Evolutionary conservation across 2,329 filamentous ascomycete genomes (phyloP).

Genomic region (Cryphonectria parasitica): DNA sequence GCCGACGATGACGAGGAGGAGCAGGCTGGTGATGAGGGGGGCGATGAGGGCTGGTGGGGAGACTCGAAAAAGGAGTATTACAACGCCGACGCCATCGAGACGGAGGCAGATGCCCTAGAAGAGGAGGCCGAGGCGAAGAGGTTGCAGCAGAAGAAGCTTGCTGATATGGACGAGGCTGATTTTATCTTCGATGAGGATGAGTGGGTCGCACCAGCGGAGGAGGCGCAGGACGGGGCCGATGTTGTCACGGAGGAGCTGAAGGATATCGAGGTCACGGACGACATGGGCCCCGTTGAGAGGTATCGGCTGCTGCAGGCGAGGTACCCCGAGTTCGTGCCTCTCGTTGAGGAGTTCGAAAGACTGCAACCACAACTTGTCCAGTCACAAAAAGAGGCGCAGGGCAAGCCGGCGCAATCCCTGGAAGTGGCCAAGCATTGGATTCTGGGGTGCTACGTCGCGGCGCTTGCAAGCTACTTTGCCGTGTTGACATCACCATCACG

Average conservation of each 20-base stretch:
- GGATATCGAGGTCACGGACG: conserved; percentile 77
- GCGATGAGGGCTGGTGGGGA: conserved; percentile 78
- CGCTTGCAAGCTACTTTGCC: conserved; percentile 92
- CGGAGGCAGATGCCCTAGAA: conserved; percentile 73
- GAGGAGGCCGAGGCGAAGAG: conserved; percentile 90
- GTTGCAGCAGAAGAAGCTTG: conserved; percentile 87
- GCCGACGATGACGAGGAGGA: conserved; percentile 65
- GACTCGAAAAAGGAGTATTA: conserved; percentile 90
- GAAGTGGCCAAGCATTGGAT: conserved; percentile 76
- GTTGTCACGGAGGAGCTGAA: conserved; percentile 87
- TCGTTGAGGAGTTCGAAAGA: conserved; percentile 78
- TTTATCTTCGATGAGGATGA: conserved; percentile 92
- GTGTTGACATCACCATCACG: conserved; percentile 81
- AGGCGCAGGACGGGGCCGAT: conserved; percentile 55
- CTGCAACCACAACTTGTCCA: conserved; percentile 68
- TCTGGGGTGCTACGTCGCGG: conserved; percentile 82
- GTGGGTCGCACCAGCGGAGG: conserved; percentile 68
- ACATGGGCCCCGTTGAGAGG: conserved; percentile 76
- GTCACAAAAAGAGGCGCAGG: conserved; percentile 61
- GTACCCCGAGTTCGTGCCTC: conserved; percentile 90
- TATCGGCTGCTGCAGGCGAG: conserved; percentile 74
- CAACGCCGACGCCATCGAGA: conserved; percentile 75
- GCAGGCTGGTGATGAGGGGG: conserved; percentile 54
- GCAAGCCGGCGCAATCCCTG: conserved; percentile 56
- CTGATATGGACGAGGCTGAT: conserved; percentile 87